A percentile compares a stretch with the other conserved stretches of the same genome.
phyloP scores from a whole-genome alignment of 2,329 filamentous ascomycete species.

The Stachybotrys echinatus region DNA sequence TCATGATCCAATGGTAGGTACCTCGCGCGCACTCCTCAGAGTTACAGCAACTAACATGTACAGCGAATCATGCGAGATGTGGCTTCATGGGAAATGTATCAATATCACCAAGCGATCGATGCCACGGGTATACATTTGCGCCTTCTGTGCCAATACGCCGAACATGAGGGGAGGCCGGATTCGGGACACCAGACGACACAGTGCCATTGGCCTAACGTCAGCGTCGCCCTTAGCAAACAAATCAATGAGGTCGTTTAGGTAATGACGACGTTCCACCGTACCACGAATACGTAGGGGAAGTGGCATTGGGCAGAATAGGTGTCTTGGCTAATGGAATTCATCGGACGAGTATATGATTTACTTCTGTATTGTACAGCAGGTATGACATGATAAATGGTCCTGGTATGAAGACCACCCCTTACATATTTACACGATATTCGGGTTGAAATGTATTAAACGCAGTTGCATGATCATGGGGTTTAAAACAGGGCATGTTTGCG shows the following conservation, averaged over 20 bases:
- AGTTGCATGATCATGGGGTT: too few relatives aligned
- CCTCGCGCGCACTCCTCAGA: neutral
- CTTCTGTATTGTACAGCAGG: neutral
- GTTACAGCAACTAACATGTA: neutral
- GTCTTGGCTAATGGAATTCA: too few relatives aligned
- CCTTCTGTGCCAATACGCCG: conserved; percentile 57
- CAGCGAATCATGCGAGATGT: conserved; percentile 61
- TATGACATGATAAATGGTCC: too few relatives aligned
- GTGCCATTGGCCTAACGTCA: conserved; percentile 14
- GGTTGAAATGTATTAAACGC: too few relatives aligned
- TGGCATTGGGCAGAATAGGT: too few relatives aligned
- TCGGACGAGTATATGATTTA: neutral
- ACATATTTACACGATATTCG: too few relatives aligned
- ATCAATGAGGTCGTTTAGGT: conserved; percentile 37
- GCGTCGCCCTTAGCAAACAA: conserved; percentile 37
- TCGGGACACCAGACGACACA: conserved; percentile 34
- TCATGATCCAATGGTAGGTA: conserved; percentile 60
- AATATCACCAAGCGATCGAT: conserved; percentile 52
- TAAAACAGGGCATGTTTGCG: too few relatives aligned
- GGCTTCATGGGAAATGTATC: conserved; percentile 59
- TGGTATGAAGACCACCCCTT: too few relatives aligned
- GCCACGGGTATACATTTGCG: conserved; percentile 58
- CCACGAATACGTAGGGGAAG: neutral
- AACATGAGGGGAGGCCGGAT: conserved; percentile 44
- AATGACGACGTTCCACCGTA: conserved; percentile 6